Evolutionary conservation across 352 stramenopile genomes (phyloP), one percentile per base, ranked within the genome.

Genomic region (Phytophthora sp.): DNA sequence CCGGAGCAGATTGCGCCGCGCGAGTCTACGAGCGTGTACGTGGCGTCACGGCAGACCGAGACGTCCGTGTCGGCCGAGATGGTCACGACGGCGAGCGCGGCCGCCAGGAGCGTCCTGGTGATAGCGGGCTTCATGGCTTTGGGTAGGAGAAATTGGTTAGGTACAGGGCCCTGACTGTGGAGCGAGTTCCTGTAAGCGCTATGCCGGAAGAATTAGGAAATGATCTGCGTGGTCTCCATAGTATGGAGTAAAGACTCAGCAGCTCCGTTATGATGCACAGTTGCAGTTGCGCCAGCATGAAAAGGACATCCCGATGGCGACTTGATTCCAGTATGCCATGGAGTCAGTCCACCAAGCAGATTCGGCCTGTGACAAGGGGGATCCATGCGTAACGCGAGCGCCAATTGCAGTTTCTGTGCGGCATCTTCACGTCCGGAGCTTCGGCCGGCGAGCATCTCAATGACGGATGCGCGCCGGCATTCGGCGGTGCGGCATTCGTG

Each of bases 1-100:
- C 84, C 84, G 0, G 73, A 77, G 57, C 84, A 93, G 33, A 89
- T 60, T 9, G 68, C 51, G n/a, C 82, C 79, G 9, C 78, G 74
- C 9, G 63, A 64, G 15, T 54, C 45, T 9, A 73, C 29, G 51
- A 93, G 58, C 16, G 69, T 67, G 52, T 81, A 84, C 11, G 73
- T 84, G 12, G 76, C 73, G 36, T 84, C 76, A 26, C 71, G 59
- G 63, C 76, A 84, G 21, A 84, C 72, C 7, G 63, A 76, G 4
- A 82, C 74, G 35, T 78, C 58, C 24, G 58, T 72, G 27, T 72
- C 56, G 50, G 59, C 66, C 29, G 61, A 56, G 31, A 61, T 51
- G 26, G 46, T 36, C 1, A 46, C 62, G 46, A 66, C 45, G 21
- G 63, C 63, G n/a, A 72, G 29, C 7, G 67, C 68, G 15, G 68